Percentiles rank a stretch among this genome's conserved stretches.
These are phyloP conservation scores for Coemansia sp. DNA, from an alignment of 192 early-diverging fungal genomes.

Conservation along the genomic window DNA sequence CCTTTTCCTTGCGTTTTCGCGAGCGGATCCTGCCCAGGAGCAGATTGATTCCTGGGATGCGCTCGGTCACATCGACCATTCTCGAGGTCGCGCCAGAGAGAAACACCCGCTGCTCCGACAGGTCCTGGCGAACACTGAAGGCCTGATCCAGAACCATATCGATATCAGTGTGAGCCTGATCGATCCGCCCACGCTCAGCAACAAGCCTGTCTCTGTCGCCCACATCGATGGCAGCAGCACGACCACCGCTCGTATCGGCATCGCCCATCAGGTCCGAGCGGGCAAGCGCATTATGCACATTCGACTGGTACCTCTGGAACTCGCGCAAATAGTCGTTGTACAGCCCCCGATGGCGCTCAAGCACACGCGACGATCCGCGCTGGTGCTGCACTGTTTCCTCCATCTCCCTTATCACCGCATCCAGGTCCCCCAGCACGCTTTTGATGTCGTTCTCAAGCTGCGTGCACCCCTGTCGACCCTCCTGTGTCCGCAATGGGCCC, in stretches of 20 bases:
- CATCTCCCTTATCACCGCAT: conserved; percentile 48
- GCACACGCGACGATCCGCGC: conserved; percentile 44
- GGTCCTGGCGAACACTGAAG: conserved; percentile 44
- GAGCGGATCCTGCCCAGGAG: conserved; percentile 51
- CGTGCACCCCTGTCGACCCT: conserved; percentile 21
- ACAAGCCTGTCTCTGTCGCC: conserved; percentile 40
- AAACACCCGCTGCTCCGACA: conserved; percentile 38
- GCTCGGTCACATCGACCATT: conserved; percentile 43
- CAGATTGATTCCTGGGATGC: conserved; percentile 53
- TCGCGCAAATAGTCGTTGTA: conserved; percentile 44
- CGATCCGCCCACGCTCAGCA: conserved; percentile 39
- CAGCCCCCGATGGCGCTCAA: conserved; percentile 45
- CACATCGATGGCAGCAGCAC: conserved; percentile 10
- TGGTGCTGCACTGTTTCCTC: conserved; percentile 42
- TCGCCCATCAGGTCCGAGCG: conserved; percentile 33
- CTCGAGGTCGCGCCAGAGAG: conserved; percentile 25
- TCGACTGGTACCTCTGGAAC: conserved; percentile 48
- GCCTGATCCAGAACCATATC: conserved; percentile 55
- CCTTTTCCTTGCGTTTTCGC: conserved; percentile 53
- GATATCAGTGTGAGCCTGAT: conserved; percentile 52
- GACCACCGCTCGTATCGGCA: background rate
- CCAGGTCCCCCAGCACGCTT: conserved; percentile 42
- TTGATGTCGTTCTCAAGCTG: conserved; percentile 35
- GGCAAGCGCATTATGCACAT: conserved; percentile 35
- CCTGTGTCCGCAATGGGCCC: conserved; percentile 2